Evolutionary conservation across 495 filamentous ascomycete genomes (phyloP), one percentile per base, ranked within the genome.

Genomic region (Tuber umbilicatum): DNA sequence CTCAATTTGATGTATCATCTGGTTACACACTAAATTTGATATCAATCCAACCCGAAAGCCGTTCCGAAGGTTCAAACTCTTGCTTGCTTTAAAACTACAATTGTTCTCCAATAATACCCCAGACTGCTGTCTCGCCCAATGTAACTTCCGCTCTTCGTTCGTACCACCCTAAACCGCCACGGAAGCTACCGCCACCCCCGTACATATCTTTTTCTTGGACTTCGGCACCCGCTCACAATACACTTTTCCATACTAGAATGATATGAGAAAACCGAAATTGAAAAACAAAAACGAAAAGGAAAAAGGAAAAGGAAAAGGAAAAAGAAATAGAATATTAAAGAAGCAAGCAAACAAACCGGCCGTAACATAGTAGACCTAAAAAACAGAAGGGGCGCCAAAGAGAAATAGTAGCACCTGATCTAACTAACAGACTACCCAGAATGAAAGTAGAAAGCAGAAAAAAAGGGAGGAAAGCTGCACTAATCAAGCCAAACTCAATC

Each of bases 401-500:
- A 35, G 4, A 64, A 64, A 64, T 64, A 64, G 27, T 31, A 60
- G 55, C 50, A 60, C 50, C 50, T 27, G 10, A 27, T 35, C 55
- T 64, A 64, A 31, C 27, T 64, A 9, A 64, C 55, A 27, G 0
- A 16, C 27, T 16, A 14, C 27, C 27, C 17, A 40, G 16, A 74
- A 47, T 45, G 2, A 21, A 71, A 38, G 41, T n/a, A 43, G 7
- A 23, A 47, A n/a, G 23, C 27, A 43, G 23, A 43, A 76, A 60
- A 35, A 42, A 77, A 37, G 60, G 16, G 16, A 43, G 50, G 70
- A 73, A 35, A 70, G 14, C 41, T 41, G 6, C 67, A 38, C 9
- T 27, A 60, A 41, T 55, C 19, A 42, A 78, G 60, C 74, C 74
- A 43, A 79, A 72, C 19, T 74, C 72, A 70, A 23, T 78, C 12